A percentile compares a stretch with the other conserved stretches of the same genome.
These are phyloP conservation scores for Gaertneriomyces semiglobifer DNA, from an alignment of 192 early-diverging fungal genomes.

Conservation along the genomic window DNA sequence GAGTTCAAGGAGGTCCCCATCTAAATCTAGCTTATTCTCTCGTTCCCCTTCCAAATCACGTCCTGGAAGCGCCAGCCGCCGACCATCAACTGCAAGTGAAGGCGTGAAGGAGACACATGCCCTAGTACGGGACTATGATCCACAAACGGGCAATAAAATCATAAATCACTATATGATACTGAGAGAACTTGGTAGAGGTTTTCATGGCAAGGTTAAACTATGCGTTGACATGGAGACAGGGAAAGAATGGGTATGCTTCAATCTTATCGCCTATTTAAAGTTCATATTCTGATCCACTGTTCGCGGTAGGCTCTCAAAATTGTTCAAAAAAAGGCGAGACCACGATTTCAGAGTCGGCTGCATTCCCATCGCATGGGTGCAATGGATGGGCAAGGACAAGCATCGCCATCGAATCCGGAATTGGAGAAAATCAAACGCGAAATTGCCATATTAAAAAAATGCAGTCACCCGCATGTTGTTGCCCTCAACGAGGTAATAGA, in stretches of 20 bases:
- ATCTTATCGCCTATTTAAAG: too few species aligned
- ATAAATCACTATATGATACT: conserved; percentile 95
- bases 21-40: conserved; percentile 12
- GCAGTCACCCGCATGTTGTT: conserved; percentile 88
- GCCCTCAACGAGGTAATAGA: conserved; percentile 90
- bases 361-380: conserved; percentile 44
- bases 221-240: conserved; percentile 76
- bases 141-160: conserved; percentile 84
- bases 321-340: conserved; percentile 58
- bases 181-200: conserved; percentile 84
- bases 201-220: conserved; percentile 95
- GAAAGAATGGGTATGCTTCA: conserved; percentile 64
- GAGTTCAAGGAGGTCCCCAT: conserved; percentile 6
- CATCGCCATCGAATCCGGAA: conserved; percentile 54
- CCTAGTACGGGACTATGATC: conserved; percentile 81
- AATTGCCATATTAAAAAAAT: conserved; percentile 95
- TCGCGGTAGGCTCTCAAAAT: conserved; percentile 61
- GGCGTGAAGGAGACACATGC: conserved; percentile 77
- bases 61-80: conserved; percentile 3
- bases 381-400: conserved; percentile 35
- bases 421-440: conserved; percentile 88
- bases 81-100: conserved; percentile 11
- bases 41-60: conserved; percentile 18
- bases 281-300: neutral
- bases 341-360: conserved; percentile 46